These are phyloP conservation scores for Trichophyton schoenleinii DNA, from an alignment of 2,329 filamentous ascomycete genomes.

Conservation along the genomic window DNA sequence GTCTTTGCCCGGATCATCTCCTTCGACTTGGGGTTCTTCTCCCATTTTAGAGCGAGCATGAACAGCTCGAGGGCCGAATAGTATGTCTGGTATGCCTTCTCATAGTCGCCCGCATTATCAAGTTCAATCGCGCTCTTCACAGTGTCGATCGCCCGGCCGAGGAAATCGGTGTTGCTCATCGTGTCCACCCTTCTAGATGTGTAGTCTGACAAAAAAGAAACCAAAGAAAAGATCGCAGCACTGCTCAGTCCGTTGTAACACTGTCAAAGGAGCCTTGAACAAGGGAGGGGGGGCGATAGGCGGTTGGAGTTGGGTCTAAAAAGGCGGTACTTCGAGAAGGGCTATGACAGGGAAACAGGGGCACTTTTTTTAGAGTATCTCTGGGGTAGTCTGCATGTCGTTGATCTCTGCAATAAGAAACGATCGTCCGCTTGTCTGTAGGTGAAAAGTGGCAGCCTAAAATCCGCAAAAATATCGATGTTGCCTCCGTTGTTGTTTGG, in stretches of 20 bases:
- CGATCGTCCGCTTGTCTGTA: neutral
- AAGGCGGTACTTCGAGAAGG: neutral
- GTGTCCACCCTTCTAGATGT: conserved; percentile 19
- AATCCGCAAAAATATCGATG: neutral
- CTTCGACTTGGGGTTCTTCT: conserved; percentile 95
- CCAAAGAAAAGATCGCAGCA: neutral
- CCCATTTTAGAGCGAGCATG: conserved; percentile 98
- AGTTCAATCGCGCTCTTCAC: conserved; percentile 96
- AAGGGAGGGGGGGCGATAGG: neutral
- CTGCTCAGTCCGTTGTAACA: neutral
- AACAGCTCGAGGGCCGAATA: conserved; percentile 93
- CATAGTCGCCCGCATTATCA: conserved; percentile 91
- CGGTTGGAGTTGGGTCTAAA: neutral
- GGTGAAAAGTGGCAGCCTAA: neutral
- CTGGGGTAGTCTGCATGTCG: neutral
- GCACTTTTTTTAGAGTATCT: neutral
- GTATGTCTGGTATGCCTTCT: conserved; percentile 92
- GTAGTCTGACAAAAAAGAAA: neutral
- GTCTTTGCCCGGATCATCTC: conserved; percentile 95
- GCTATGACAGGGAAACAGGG: neutral
- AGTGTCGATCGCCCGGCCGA: conserved; percentile 88
- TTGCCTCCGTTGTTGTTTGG: neutral
- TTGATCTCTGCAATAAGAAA: neutral
- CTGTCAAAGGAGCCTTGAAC: neutral
- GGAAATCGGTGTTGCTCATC: conserved; percentile 95